Conservation (phyloP, 2,329 filamentous ascomycete species). For the Phyllosticta citriasiana region DNA sequence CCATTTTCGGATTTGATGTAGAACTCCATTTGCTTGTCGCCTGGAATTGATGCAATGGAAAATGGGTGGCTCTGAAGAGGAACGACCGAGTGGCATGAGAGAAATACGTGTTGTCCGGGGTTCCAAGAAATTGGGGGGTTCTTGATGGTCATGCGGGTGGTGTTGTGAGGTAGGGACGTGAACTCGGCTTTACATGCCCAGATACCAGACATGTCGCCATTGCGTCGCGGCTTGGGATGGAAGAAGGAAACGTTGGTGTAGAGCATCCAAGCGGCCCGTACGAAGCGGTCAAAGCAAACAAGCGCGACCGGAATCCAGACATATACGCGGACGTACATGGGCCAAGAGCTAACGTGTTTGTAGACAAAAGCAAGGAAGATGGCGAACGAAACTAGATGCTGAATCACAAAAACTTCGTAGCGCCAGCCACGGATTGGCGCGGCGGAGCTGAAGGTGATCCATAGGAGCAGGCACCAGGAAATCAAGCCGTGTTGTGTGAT, state of each 20-base stretch:
- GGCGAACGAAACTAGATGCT: constrained; percentile 54
- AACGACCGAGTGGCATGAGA: constrained; percentile 46
- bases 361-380: constrained; percentile 55
- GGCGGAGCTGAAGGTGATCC: constrained; percentile 54
- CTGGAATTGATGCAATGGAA: constrained; percentile 49
- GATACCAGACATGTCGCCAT: constrained; percentile 20
- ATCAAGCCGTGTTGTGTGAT: constrained; percentile 58
- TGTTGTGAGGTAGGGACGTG: constrained; percentile 40
- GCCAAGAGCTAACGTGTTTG: constrained; percentile 43
- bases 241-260: constrained; percentile 33
- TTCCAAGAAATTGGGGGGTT: constrained; percentile 48
- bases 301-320: constrained; percentile 57
- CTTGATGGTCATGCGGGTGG: constrained; percentile 47
- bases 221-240: constrained; percentile 24
- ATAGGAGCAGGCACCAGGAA: constrained; percentile 56
- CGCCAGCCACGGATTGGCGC: constrained; percentile 54
- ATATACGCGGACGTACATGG: constrained; percentile 48
- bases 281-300: constrained; percentile 52
- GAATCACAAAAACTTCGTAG: constrained; percentile 61
- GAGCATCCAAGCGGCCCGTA: constrained; percentile 30
- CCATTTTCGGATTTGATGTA: constrained; percentile 45
- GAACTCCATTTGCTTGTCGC: constrained; percentile 47
- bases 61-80: constrained; percentile 56
- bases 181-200: constrained; percentile 31
- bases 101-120: constrained; percentile 53